These are phyloP conservation scores for Diaporthe citrichinensis DNA, from an alignment of 2,329 filamentous ascomycete species.

Conservation along the genomic window DNA sequence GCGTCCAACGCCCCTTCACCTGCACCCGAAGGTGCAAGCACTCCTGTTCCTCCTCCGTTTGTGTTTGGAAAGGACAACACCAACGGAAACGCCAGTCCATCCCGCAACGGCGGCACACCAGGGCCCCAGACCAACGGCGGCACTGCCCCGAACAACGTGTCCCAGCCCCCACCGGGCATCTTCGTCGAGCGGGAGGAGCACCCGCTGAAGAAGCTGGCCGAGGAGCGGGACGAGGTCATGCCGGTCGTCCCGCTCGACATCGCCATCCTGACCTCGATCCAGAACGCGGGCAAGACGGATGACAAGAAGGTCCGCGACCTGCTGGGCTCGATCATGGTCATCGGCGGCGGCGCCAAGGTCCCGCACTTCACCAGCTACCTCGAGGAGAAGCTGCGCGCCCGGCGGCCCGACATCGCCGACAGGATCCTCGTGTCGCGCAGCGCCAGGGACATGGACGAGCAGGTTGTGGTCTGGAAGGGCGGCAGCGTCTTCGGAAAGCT, in stretches of 20 bases:
- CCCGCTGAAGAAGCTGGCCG: slow-evolving; percentile 68
- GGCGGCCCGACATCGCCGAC: slow-evolving; percentile 72
- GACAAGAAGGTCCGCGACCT: slow-evolving; percentile 95
- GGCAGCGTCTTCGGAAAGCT: slow-evolving; percentile 96
- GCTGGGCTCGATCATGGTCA: slow-evolving; percentile 89
- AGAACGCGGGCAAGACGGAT: slow-evolving; percentile 87
- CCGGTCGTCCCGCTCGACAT: slow-evolving; percentile 88
- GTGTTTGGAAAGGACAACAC: slow-evolving; percentile 66
- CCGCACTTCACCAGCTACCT: slow-evolving; percentile 85
- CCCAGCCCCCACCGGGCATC: slow-evolving; percentile 55
- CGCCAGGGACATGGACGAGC: slow-evolving; percentile 94
- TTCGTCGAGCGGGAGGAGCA: slow-evolving; percentile 68
- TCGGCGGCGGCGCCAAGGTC: slow-evolving; percentile 87
- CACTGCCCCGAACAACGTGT: slow-evolving; percentile 50
- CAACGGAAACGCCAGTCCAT: slow-evolving; percentile 65
- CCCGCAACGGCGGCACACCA: slow-evolving; percentile 65
- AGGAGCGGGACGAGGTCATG: slow-evolving; percentile 83
- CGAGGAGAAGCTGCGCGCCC: slow-evolving; percentile 83
- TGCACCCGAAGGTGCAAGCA: slow-evolving; percentile 81
- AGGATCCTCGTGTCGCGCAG: slow-evolving; percentile 75
- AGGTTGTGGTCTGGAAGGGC: slow-evolving; percentile 98
- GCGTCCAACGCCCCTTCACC: slow-evolving; percentile 92
- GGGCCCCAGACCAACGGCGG: slow-evolving; percentile 56
- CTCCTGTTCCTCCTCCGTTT: slow-evolving; percentile 72
- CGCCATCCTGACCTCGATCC: slow-evolving; percentile 90